Base-by-base conservation (phyloP, 139 green algal genomes). In the Pleodorina starrii region DNA sequence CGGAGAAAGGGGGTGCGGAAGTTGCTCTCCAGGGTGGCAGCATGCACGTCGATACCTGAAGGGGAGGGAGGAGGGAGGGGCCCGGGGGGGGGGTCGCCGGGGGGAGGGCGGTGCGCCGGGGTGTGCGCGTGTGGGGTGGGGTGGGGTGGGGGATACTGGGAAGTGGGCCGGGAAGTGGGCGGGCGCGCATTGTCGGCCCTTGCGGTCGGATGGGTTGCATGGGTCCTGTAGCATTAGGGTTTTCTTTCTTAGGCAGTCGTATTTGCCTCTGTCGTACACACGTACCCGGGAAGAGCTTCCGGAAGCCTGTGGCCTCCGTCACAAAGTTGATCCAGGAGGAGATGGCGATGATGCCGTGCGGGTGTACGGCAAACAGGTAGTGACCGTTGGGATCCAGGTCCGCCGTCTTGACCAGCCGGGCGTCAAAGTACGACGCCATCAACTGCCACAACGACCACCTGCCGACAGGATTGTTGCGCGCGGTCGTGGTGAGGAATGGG, bases 281-380 rank as follows among this genome's bases (percentile, higher is more conserved):
- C 63, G 48, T 42, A 90, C 93, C 93, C 73, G 90, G 91, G 79
- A 94, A 95, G 4, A 84, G 4, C 60, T 88, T 38, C 0, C 48
- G 83, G 79, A 95, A 95, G 32, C 90, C 89, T 9, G 90, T 88
- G 44, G 83, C 91, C 46, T 95, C 91, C 0, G 91, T 95, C 19
- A 68, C 85, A 73, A 96, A 95, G 44, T 54, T 84, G n/a, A 93
- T 1, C 89, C 88, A 95, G 54, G 54, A 84, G 42, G 90, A 93
- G 69, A 93, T 77, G 38, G 87, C 89, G 50, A 92, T 87, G 72
- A 94, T 90, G 74, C 85, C 94, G 48, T 95, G 94, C 4, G 94
- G 94, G 75, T 93, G 90, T n/a, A 60, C 69, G 1, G 77, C 93
- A 73, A 96, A 95, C 21, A 96, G 25, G 77, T 95, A 96, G 46